Percentiles rank a stretch among this genome's conserved stretches.
phyloP scores from a whole-genome alignment of 768 basidiomycete genomes.

The Boletus rubescentipes region DNA sequence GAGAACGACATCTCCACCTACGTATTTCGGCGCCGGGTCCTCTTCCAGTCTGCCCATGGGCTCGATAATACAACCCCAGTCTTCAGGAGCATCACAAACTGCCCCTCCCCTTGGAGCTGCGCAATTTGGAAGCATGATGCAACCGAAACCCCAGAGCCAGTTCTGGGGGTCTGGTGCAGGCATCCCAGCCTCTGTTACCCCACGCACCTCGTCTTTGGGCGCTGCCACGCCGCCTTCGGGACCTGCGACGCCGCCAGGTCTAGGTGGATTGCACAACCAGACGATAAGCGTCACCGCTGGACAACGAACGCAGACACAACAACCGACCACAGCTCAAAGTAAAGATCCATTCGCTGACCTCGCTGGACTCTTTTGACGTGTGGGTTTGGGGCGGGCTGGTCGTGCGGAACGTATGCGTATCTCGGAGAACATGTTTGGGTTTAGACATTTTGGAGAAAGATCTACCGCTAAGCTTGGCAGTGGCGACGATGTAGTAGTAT shows the following conservation, averaged over 20 bases:
- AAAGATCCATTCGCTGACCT: constrained; percentile 89
- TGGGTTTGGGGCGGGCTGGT: neutral
- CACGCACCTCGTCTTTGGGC: constrained; percentile 12
- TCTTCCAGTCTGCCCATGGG: constrained; percentile 1
- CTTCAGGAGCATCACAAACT: neutral
- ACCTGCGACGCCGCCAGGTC: constrained; percentile 10
- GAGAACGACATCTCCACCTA: constrained; percentile 16
- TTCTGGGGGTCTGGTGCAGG: neutral
- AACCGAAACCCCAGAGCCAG: constrained; percentile 20
- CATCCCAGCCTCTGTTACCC: neutral
- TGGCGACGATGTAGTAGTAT: too few species aligned
- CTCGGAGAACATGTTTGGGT: too few species aligned
- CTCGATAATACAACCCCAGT: constrained; percentile 5
- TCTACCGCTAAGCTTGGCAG: neutral
- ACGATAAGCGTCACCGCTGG: constrained; percentile 4
- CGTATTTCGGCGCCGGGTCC: constrained; percentile 1
- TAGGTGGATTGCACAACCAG: constrained; percentile 4
- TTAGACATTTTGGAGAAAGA: neutral
- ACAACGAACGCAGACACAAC: constrained; percentile 25
- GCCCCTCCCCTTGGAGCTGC: neutral
- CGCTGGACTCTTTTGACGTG: constrained; percentile 62
- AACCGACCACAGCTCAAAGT: constrained; percentile 29
- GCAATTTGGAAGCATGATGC: constrained; percentile 16
- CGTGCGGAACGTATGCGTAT: constrained; percentile 1
- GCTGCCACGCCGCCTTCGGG: constrained; percentile 12